Base-by-base conservation (phyloP, 2,329 filamentous ascomycete genomes). In the Aspergillus quadricinctus region DNA sequence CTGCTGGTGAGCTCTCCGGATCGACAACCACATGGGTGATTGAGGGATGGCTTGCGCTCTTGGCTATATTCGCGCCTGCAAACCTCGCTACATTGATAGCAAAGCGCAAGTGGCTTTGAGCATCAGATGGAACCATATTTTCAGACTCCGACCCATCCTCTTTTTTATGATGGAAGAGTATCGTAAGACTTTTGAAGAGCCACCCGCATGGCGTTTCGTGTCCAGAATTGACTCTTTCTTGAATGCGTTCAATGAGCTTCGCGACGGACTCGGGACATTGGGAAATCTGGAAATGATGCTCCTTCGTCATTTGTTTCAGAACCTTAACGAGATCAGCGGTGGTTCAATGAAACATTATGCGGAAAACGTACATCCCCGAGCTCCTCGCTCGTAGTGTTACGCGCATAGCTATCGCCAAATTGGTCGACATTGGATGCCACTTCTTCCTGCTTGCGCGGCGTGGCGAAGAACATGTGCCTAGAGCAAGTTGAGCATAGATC, bases 391-490 rank as follows among this genome's bases (percentile, higher is more conserved):
- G 78, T 80, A 8, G 88, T 76, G 64, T 96, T 86, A 4, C 92
- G 80, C 0, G 86, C 82, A 72, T 90, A 97, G 67, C 91, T 92
- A 70, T 99, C 94, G 0, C 88, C 89, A 64, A 85, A 94, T 53
- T 80, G 77, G 69, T 99, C 94, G 1, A 88, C 80, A 61, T 88
- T 89, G 3, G 76, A 75, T 40, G 82, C 78, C 9, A 87, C 83
- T 7, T 79, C 77, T 6, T 77, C 77, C 43, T 76, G 73, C 54
- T 86, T 78, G 1, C 78, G 80, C 3, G 85, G 81, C 0, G 81
- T 83, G 0, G 84, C 84, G 65, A 88, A 85, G 59, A 94, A 88
- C 64, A 97, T 78, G 65, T 97, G 92, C 0, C 79, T 79, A 61
- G 14, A 37, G 37, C 1, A n/a, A 14, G 6, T 50, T 67, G 43